phyloP scores from a whole-genome alignment of 2,329 filamentous ascomycete species.

The Aspergillus quadricinctus region DNA sequence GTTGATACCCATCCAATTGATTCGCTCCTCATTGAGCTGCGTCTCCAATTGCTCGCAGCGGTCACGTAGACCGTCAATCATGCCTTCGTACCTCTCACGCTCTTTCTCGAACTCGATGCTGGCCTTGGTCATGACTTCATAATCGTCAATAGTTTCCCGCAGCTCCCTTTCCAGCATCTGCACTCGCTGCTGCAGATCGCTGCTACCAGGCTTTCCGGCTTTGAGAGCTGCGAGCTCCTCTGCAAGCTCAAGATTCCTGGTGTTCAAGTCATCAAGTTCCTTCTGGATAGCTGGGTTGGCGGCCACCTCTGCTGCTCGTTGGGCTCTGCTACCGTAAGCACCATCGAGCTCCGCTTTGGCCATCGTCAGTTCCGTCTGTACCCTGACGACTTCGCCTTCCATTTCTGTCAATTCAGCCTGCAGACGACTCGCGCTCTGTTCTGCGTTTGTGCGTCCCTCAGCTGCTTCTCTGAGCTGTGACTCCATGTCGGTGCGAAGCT shows the following conservation, averaged over 20 bases:
- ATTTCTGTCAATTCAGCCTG: slow-evolving; percentile 51
- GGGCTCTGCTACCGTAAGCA: slow-evolving; percentile 75
- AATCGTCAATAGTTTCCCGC: slow-evolving; percentile 63
- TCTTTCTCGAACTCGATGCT: slow-evolving; percentile 69
- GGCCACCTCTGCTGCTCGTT: slow-evolving; percentile 64
- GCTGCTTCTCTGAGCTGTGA: slow-evolving; percentile 25
- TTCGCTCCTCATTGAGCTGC: slow-evolving; percentile 63
- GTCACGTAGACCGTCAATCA: slow-evolving; percentile 61
- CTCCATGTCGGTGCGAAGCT: slow-evolving; percentile 29
- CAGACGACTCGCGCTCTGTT: slow-evolving; percentile 37
- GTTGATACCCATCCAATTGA: slow-evolving; percentile 60
- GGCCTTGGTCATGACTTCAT: slow-evolving; percentile 65
- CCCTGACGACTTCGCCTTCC: slow-evolving; percentile 60
- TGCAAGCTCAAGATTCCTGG: slow-evolving; percentile 44
- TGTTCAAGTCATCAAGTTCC: slow-evolving; percentile 54
- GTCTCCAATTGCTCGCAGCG: slow-evolving; percentile 60
- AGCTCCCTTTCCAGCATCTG: slow-evolving; percentile 61
- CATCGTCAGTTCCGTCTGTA: slow-evolving; percentile 80
- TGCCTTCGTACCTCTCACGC: slow-evolving; percentile 58
- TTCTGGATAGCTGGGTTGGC: slow-evolving; percentile 55
- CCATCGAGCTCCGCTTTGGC: slow-evolving; percentile 87
- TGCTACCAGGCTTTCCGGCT: slow-evolving; percentile 28
- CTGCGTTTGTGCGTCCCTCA: slow-evolving; percentile 27
- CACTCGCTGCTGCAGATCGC: slow-evolving; percentile 45
- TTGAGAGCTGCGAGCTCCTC: slow-evolving; percentile 46